phyloP scores from a whole-genome alignment of 1,284 basidiomycete genomes.

The Limonomyces culmigenus region DNA sequence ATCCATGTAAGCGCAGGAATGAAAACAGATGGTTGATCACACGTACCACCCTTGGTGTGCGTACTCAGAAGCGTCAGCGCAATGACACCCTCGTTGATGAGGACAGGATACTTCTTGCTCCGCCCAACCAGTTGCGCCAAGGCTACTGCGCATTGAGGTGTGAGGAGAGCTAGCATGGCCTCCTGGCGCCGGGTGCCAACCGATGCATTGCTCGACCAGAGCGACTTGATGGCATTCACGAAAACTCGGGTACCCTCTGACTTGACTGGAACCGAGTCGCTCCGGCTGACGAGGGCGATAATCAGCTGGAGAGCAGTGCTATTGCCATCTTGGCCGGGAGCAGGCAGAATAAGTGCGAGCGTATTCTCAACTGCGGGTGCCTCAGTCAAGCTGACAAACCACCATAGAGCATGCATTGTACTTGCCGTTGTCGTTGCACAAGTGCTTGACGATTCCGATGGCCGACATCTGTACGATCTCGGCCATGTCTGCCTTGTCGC shows the following conservation, averaged over 20 bases:
- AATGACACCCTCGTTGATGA: constrained; percentile 83
- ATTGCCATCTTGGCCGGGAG: constrained; percentile 11
- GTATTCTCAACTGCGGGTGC: constrained; percentile 61
- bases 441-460: constrained; percentile 78
- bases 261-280: constrained; percentile 69
- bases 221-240: constrained; percentile 63
- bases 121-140: constrained; percentile 61
- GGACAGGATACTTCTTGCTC: constrained; percentile 66
- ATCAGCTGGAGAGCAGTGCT: constrained; percentile 47
- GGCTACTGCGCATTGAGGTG: constrained; percentile 34
- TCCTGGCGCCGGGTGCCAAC: constrained; percentile 24
- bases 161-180: constrained; percentile 37
- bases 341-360: constrained; percentile 35
- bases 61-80: constrained; percentile 66
- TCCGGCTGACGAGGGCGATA: constrained; percentile 58
- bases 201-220: constrained; percentile 36
- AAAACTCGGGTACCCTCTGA: constrained; percentile 83
- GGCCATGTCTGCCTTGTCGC: constrained; percentile 55
- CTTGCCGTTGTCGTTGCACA: constrained; percentile 64
- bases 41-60: constrained; percentile 45
- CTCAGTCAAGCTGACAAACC: too few species aligned
- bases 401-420: constrained; percentile 8
- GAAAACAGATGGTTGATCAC: constrained; percentile 1
- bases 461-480: constrained; percentile 79
- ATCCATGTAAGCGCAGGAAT: constrained; percentile 2